Percentiles rank a stretch among this genome's conserved stretches.
Conservation (phyloP, 768 basidiomycete species). For the Cyclocybe aegerita region DNA sequence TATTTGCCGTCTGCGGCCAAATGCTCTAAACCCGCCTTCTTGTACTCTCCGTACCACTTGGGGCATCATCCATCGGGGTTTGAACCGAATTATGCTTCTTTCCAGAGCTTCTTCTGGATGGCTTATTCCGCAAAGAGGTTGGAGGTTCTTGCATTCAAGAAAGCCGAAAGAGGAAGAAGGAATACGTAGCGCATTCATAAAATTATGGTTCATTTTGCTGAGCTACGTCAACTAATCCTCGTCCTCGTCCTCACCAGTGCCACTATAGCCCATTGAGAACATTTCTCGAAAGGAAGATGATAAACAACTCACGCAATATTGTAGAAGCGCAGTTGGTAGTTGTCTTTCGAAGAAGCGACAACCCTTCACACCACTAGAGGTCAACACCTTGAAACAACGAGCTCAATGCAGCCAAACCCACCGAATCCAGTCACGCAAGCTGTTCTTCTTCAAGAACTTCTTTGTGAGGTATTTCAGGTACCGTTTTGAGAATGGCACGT, state of each 20-base stretch:
- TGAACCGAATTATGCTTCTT: too few species aligned
- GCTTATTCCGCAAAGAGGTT: too few species aligned
- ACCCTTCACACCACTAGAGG: slow-evolving; percentile 47
- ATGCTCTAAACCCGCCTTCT: too few species aligned
- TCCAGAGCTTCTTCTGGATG: too few species aligned
- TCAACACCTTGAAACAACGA: background rate
- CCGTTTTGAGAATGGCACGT: slow-evolving; percentile 91
- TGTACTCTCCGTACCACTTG: too few species aligned
- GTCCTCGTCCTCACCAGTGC: slow-evolving; percentile 39
- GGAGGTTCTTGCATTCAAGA: too few species aligned
- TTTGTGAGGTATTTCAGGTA: slow-evolving; percentile 99
- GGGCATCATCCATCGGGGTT: too few species aligned
- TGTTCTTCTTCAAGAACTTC: slow-evolving; percentile 99
- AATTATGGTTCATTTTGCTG: too few species aligned
- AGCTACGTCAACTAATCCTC: slow-evolving; percentile 17
- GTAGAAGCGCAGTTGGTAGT: slow-evolving; percentile 94
- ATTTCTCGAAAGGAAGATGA: background rate
- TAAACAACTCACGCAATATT: slow-evolving; percentile 72
- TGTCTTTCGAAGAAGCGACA: slow-evolving; percentile 90
- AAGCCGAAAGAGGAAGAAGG: too few species aligned
- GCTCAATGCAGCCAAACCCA: slow-evolving; percentile 25
- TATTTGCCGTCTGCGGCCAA: too few species aligned
- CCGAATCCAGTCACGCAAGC: slow-evolving; percentile 96
- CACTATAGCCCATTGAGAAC: slow-evolving; percentile 19
- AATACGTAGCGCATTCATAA: too few species aligned